Conservation (phyloP, 768 basidiomycete genomes). For the Mycena vitilis region DNA sequence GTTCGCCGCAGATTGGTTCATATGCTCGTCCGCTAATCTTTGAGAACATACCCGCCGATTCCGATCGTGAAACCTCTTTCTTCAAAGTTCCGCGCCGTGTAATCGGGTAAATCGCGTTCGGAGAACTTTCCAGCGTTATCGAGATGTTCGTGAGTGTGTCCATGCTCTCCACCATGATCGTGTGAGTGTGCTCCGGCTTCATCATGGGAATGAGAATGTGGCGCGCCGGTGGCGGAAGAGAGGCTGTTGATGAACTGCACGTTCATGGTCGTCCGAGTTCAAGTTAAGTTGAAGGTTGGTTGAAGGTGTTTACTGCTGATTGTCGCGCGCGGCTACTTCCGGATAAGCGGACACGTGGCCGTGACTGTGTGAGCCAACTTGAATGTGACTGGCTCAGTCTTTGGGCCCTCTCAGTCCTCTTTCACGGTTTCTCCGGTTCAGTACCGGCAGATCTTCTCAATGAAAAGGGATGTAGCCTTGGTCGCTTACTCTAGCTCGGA, state of each 20-base stretch:
- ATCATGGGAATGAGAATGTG: slow-evolving; percentile 65
- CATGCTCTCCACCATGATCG: slow-evolving; percentile 81
- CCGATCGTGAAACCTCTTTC: slow-evolving; percentile 97
- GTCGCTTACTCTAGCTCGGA: slow-evolving; percentile 67
- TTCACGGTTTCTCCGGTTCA: background rate
- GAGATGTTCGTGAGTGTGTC: slow-evolving; percentile 94
- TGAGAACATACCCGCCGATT: slow-evolving; percentile 88
- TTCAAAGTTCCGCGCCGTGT: slow-evolving; percentile 82
- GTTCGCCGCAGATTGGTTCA: slow-evolving; percentile 5
- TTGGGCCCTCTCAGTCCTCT: background rate
- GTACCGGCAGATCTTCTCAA: slow-evolving; percentile 25
- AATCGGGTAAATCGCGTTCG: slow-evolving; percentile 94
- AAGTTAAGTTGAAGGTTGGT: no score
- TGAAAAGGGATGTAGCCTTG: slow-evolving; percentile 54
- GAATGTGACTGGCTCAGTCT: background rate
- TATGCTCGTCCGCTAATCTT: background rate
- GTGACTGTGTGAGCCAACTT: no score
- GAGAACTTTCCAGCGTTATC: slow-evolving; percentile 93
- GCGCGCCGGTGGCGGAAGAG: slow-evolving; percentile 44
- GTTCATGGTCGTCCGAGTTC: slow-evolving; percentile 54
- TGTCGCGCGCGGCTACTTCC: background rate
- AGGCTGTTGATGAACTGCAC: slow-evolving; percentile 84
- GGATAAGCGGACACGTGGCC: background rate
- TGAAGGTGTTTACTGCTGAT: slow-evolving; percentile 6
- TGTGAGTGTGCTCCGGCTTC: slow-evolving; percentile 57